Conservation (phyloP, 805 yeast species). For the Nakazawaea peltata region DNA sequence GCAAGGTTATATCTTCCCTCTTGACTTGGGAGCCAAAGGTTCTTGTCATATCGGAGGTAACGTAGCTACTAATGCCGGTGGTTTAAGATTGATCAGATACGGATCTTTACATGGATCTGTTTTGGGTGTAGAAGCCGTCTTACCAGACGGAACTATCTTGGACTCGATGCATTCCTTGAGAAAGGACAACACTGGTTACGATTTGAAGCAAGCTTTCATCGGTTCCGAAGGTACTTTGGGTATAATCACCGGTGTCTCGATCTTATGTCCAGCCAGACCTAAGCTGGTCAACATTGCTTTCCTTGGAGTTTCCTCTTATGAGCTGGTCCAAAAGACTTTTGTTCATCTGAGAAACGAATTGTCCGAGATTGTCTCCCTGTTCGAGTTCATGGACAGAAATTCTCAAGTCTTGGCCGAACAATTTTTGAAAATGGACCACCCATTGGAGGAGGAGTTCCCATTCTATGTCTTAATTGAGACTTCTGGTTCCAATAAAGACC, state of each 20-base stretch:
- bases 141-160: slow-evolving; percentile 79
- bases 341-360: slow-evolving; percentile 70
- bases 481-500: slow-evolving; percentile 90
- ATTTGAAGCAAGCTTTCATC: slow-evolving; percentile 83
- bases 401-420: slow-evolving; percentile 58
- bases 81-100: slow-evolving; percentile 76
- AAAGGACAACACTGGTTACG: slow-evolving; percentile 95
- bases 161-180: slow-evolving; percentile 78
- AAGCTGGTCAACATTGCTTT: slow-evolving; percentile 81
- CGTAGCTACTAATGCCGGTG: slow-evolving; percentile 96
- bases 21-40: slow-evolving; percentile 94
- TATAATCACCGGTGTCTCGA: slow-evolving; percentile 81
- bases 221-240: slow-evolving; percentile 95
- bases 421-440: slow-evolving; percentile 58
- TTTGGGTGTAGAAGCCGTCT: slow-evolving; percentile 85
- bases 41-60: slow-evolving; percentile 95
- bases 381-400: slow-evolving; percentile 84
- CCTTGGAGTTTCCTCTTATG: slow-evolving; percentile 73
- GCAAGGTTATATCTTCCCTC: slow-evolving; percentile 83
- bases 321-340: slow-evolving; percentile 77
- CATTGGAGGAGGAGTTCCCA: slow-evolving; percentile 59
- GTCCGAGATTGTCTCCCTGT: slow-evolving; percentile 83
- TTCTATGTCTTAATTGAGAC: slow-evolving; percentile 91
- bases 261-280: slow-evolving; percentile 86
- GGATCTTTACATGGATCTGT: slow-evolving; percentile 93